Conservation (phyloP, 805 yeast species). For the Ogataea pilisensis region DNA sequence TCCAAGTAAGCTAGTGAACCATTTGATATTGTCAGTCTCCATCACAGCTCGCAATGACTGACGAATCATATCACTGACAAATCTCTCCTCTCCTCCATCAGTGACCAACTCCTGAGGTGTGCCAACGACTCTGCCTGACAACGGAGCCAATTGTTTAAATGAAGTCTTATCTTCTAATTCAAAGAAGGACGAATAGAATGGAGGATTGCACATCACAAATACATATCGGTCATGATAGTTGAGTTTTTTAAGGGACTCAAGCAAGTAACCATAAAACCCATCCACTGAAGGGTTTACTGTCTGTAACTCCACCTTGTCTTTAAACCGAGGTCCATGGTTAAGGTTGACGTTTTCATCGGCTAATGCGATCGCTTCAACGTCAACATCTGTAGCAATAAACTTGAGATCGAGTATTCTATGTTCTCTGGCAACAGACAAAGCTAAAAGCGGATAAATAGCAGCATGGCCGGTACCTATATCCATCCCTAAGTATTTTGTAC, state of each 20-base stretch:
- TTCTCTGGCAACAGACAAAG: constrained; percentile 15
- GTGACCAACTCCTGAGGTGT: constrained; percentile 36
- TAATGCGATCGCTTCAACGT: constrained; percentile 27
- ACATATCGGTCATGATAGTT: constrained; percentile 4
- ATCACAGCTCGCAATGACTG: constrained; percentile 12
- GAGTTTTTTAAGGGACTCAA: constrained; percentile 2
- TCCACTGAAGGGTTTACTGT: constrained; percentile 11
- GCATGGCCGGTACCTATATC: constrained; percentile 50
- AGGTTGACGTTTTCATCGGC: constrained; percentile 26
- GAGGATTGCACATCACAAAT: constrained; percentile 50
- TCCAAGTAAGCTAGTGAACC: constrained; percentile 37
- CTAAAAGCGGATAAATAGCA: constrained; percentile 44
- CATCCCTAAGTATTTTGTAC: constrained; percentile 24
- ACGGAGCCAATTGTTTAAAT: constrained; percentile 21
- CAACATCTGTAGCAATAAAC: constrained; percentile 42
- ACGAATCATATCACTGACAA: constrained; percentile 33
- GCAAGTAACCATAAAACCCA: constrained; percentile 5
- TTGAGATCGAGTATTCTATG: constrained; percentile 14
- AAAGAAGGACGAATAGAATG: constrained; percentile 38
- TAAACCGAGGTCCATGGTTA: constrained; percentile 20
- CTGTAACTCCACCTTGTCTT: background rate
- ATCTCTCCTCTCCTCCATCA: constrained; percentile 43
- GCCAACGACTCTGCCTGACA: constrained; percentile 27
- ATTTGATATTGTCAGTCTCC: constrained; percentile 15
- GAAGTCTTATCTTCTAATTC: constrained; percentile 28